Evolutionary conservation across 305 asterid genomes (phyloP).

Genomic region (Rubia peregrina): DNA sequence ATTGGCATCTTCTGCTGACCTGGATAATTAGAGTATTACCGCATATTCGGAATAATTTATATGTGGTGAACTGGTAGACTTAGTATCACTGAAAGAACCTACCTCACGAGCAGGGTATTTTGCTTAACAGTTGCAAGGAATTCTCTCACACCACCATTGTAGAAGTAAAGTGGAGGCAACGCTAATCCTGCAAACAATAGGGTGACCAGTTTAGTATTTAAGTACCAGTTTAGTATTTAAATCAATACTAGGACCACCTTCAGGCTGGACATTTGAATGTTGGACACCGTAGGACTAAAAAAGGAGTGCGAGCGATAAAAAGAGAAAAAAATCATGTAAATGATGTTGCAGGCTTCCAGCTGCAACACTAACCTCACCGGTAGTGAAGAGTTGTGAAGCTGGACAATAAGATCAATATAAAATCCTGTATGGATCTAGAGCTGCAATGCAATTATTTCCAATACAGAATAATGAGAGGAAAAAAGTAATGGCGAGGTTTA

Average conservation of each 20-base stretch:
- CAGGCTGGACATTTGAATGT: background rate
- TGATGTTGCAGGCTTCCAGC: background rate
- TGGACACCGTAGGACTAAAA: background rate
- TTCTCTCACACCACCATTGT: slow-evolving; percentile 35
- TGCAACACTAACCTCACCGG: background rate
- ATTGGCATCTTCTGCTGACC: slow-evolving; percentile 95
- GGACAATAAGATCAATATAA: background rate
- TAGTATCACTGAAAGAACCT: slow-evolving; percentile 1
- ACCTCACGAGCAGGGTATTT: slow-evolving; percentile 28
- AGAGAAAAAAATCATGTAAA: background rate
- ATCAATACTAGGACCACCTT: background rate
- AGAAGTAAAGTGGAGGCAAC: slow-evolving; percentile 33
- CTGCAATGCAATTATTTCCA: background rate
- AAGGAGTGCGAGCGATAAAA: too few relatives aligned
- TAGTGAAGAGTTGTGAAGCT: background rate
- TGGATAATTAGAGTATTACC: slow-evolving; percentile 28
- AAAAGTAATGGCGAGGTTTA: slow-evolving; percentile 1
- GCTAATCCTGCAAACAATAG: slow-evolving; percentile 27
- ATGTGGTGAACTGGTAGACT: background rate
- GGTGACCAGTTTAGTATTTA: too few relatives aligned
- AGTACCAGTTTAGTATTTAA: background rate
- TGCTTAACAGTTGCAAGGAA: slow-evolving; percentile 31
- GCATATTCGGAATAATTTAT: background rate
- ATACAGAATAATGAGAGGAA: background rate
- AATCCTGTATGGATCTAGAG: background rate